Conservation (phyloP, 2,329 filamentous ascomycete species). For the Fusarium azukiicola region DNA sequence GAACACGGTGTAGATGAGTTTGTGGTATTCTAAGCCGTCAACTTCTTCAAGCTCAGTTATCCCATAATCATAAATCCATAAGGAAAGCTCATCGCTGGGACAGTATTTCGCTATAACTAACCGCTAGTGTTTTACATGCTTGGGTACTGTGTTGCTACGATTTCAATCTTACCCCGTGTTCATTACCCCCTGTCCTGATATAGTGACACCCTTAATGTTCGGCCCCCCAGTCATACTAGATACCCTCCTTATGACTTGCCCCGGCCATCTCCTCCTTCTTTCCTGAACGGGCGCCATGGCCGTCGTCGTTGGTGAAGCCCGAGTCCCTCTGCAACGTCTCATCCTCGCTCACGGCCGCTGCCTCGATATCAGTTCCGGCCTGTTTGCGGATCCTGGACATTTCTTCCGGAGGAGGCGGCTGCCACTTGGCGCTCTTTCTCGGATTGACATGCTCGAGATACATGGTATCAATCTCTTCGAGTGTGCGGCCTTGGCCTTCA, state of each 20-base stretch:
- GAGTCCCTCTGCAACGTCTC: constrained; percentile 40
- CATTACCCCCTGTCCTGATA: not conserved
- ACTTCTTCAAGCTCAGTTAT: too few species aligned
- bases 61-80: too few species aligned
- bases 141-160: not conserved
- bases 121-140: not conserved
- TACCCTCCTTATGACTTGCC: constrained; percentile 33
- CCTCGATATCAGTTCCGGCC: constrained; percentile 65
- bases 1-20: constrained; percentile 30
- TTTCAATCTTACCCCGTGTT: not conserved
- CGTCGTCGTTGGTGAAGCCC: constrained; percentile 27
- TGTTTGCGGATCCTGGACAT: constrained; percentile 66
- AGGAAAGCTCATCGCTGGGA: not conserved
- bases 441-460: constrained; percentile 84
- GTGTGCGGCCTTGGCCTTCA: constrained; percentile 85
- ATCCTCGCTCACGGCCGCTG: constrained; percentile 43
- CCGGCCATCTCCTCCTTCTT: constrained; percentile 45
- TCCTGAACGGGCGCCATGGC: not conserved
- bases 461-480: constrained; percentile 92
- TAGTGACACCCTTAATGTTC: not conserved
- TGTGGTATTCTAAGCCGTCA: not conserved
- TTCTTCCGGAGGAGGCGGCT: constrained; percentile 66
- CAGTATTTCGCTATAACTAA: not conserved
- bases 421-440: constrained; percentile 80
- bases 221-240: not conserved